Evolutionary conservation across 2,329 filamentous ascomycete genomes (phyloP), one percentile per base, ranked within the genome.

Genomic region (Aspergillus vadensis): DNA sequence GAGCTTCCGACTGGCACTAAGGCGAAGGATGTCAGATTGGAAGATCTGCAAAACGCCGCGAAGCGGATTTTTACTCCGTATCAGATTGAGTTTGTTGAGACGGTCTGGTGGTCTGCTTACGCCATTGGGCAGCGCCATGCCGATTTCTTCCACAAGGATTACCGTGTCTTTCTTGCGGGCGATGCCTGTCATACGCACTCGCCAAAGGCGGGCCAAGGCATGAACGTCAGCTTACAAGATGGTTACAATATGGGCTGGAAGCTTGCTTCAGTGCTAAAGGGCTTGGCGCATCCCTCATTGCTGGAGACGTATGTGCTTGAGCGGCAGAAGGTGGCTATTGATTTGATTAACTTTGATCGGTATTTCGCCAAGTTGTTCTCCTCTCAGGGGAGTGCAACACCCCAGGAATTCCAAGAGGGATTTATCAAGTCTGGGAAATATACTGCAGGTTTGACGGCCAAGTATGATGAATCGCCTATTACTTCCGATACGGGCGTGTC

Each of bases 41-140:
- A 79, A 23, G 79, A 84, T 43, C 74, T 89, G 1, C 85, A 88
- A 58, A 65, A 75, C 3, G 78, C 81, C 0, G 85, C 85, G 0
- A 74, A 77, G 38, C 74, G 73, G 0, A 84, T 88, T 43, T 83
- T 89, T 54, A 63, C 72, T 0, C 86, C 85, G 0, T 88, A 86
- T 58, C 62, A 67, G 0, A 77, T 88, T 63, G 81, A 86, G 0
- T 80, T 86, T 55, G 78, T 79, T 0, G 81, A 83, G 57, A 86
- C 85, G 2, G 69, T 74, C 3, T 91, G 89, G 88, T 91, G 91
- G 77, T 88, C 88, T 49, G 85, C 87, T 47, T 91, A 91, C 71
- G 83, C 87, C 66, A 87, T 91, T 59, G 86, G 88, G 10, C 88
- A 91, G 77, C 85, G 90, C 17, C 83, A 92, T 21, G 90, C 89